phyloP scores from a whole-genome alignment of 2,329 filamentous ascomycete genomes.

The Trematosphaeria pertusa region DNA sequence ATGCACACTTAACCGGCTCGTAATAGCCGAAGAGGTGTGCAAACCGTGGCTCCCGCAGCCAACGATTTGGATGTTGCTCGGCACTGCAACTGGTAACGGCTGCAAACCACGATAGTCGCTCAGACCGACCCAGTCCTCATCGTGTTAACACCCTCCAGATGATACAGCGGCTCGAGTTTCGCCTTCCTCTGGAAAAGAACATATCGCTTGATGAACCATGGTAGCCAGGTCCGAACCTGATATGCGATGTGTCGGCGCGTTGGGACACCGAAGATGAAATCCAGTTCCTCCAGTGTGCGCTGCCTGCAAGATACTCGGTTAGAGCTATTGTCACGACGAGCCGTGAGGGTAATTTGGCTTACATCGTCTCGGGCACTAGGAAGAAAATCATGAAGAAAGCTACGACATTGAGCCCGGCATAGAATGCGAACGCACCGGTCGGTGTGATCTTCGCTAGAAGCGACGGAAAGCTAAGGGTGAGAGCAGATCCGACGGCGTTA shows the following conservation, averaged over 20 bases:
- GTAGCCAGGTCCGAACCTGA: conserved; percentile 48
- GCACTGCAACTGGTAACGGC: too few relatives aligned
- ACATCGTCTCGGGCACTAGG: conserved; percentile 38
- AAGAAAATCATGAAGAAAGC: conserved; percentile 40
- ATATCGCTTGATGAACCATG: conserved; percentile 55
- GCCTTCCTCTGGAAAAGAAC: conserved; percentile 28
- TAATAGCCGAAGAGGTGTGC: too few relatives aligned
- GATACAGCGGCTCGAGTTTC: conserved; percentile 5
- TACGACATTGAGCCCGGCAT: conserved; percentile 43
- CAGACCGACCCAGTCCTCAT: conserved; percentile 3
- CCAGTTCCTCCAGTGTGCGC: conserved; percentile 38
- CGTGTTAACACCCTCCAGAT: conserved; percentile 4
- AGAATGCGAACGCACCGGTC: conserved; percentile 49
- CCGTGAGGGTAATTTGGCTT: not conserved
- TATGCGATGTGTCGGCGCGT: conserved; percentile 46
- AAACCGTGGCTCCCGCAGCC: too few relatives aligned
- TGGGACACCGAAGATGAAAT: conserved; percentile 50
- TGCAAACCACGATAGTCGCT: too few relatives aligned
- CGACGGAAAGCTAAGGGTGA: conserved; percentile 48
- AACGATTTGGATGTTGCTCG: too few relatives aligned
- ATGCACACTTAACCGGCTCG: too few relatives aligned
- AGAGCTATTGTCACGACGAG: not conserved
- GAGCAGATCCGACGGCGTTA: conserved; percentile 38
- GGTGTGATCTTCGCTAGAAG: conserved; percentile 44
- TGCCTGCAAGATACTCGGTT: conserved; percentile 17